Percentiles rank a stretch among this genome's conserved stretches.
These are phyloP conservation scores for Penicillium antarcticum DNA, from an alignment of 495 filamentous ascomycete species.

Conservation along the genomic window DNA sequence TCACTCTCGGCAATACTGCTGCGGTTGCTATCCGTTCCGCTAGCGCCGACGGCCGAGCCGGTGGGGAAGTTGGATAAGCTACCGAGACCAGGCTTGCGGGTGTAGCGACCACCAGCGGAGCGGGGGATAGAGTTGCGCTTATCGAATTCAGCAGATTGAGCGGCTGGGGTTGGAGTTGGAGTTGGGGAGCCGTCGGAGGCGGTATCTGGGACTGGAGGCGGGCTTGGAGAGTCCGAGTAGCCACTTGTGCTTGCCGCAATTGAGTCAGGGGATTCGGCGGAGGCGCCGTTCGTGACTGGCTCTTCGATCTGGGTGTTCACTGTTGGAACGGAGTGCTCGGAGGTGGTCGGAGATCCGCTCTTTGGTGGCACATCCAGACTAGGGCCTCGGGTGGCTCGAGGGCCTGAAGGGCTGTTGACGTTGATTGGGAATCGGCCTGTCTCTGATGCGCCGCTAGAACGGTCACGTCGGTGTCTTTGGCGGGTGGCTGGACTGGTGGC, in stretches of 20 bases:
- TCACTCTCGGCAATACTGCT: slow-evolving; percentile 44
- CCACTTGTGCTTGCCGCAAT: slow-evolving; percentile 27
- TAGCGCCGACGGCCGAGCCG: slow-evolving; percentile 20
- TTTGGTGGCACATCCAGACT: slow-evolving; percentile 63
- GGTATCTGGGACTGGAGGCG: slow-evolving; percentile 30
- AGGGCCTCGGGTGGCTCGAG: slow-evolving; percentile 45
- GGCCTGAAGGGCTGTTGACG: slow-evolving; percentile 57
- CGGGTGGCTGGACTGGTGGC: slow-evolving; percentile 71
- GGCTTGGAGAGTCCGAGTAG: slow-evolving; percentile 32
- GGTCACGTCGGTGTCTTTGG: slow-evolving; percentile 66
- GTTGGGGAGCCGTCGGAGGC: slow-evolving; percentile 38
- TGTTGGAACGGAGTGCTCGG: slow-evolving; percentile 23
- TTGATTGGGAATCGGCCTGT: slow-evolving; percentile 79
- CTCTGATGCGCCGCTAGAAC: slow-evolving; percentile 70
- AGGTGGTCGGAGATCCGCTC: slow-evolving; percentile 22
- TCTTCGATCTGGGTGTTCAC: slow-evolving; percentile 29
- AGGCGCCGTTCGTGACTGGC: slow-evolving; percentile 33
- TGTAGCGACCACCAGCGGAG: slow-evolving; percentile 24
- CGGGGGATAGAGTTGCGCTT: slow-evolving; percentile 48
- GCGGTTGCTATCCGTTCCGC: slow-evolving; percentile 42
- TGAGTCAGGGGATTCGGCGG: slow-evolving; percentile 34
- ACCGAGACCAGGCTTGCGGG: slow-evolving; percentile 41
- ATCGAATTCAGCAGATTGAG: slow-evolving; percentile 30
- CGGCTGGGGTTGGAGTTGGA: slow-evolving; percentile 36
- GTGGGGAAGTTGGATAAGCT: slow-evolving; percentile 42